phyloP scores from a whole-genome alignment of 139 green algal genomes.

The Chlamydomonas sphaeroides region DNA sequence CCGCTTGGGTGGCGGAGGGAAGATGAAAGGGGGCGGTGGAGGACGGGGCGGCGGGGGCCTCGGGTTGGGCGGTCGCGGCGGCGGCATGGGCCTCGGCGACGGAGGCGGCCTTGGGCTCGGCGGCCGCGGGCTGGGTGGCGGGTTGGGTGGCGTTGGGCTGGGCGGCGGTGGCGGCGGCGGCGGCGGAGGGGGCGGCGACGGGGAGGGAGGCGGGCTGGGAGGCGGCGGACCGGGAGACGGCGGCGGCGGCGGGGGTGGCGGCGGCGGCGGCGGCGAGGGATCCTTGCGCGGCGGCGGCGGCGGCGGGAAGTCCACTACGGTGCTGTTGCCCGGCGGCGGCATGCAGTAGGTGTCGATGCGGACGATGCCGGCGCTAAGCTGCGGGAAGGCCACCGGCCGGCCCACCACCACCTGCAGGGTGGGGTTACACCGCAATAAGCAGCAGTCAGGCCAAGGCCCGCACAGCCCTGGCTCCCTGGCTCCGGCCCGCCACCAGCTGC shows the following conservation, averaged over 20 bases:
- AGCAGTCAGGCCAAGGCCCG: not conserved
- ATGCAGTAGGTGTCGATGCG: slow-evolving; percentile 8
- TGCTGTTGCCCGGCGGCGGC: too few relatives aligned
- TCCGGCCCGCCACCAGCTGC: not conserved
- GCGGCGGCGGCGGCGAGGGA: too few relatives aligned
- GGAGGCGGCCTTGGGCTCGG: not conserved
- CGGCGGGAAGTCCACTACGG: not conserved
- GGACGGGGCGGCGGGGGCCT: not conserved
- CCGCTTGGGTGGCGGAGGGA: too few relatives aligned
- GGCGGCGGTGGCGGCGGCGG: not conserved
- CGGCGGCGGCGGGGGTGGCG: not conserved
- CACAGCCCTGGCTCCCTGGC: not conserved
- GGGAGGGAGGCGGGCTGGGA: not conserved
- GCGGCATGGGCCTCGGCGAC: not conserved
- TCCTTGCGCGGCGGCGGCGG: not conserved
- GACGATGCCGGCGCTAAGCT: not conserved
- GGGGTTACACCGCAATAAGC: not conserved
- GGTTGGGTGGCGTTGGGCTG: not conserved
- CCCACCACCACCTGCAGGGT: not conserved
- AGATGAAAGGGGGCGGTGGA: not conserved
- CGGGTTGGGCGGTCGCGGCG: not conserved
- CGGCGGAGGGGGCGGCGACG: not conserved
- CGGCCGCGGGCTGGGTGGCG: not conserved
- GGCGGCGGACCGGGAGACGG: not conserved
- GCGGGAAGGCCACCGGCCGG: too few relatives aligned